Evolutionary conservation across 2,329 filamentous ascomycete genomes (phyloP).

Genomic region (Scopulariopsis brevicaulis): DNA sequence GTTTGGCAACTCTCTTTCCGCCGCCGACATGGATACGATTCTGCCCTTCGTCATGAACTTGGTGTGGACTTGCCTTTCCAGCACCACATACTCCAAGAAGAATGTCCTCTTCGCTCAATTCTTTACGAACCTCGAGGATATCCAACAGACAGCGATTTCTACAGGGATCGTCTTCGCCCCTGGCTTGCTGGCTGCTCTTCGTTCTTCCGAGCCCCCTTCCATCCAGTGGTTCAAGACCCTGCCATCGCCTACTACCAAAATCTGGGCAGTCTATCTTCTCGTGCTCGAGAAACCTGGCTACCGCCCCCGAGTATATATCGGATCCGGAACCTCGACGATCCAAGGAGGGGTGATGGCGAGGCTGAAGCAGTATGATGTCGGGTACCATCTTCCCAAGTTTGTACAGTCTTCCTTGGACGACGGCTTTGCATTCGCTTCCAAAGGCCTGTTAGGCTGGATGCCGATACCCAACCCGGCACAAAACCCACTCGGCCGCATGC

Average conservation of each 20-base stretch:
- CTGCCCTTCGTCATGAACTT: neutral
- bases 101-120: neutral
- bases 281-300: neutral
- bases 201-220: neutral
- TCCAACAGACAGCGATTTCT: constrained; percentile 1
- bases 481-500: neutral
- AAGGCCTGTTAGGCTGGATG: neutral
- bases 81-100: neutral
- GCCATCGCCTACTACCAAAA: neutral
- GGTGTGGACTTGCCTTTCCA: neutral
- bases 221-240: neutral
- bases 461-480: neutral
- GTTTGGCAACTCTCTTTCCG: no score
- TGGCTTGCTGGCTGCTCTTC: neutral
- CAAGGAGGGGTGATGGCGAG: neutral
- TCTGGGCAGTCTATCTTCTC: neutral
- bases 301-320: neutral
- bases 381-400: neutral
- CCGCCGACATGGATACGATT: neutral
- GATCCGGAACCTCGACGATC: neutral
- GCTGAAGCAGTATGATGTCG: neutral
- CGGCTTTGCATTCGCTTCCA: neutral
- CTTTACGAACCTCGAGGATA: neutral
- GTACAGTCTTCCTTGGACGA: neutral
- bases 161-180: neutral